Evolutionary conservation across 2,329 filamentous ascomycete species (phyloP).

Genomic region (Pseudocercospora fuligena): DNA sequence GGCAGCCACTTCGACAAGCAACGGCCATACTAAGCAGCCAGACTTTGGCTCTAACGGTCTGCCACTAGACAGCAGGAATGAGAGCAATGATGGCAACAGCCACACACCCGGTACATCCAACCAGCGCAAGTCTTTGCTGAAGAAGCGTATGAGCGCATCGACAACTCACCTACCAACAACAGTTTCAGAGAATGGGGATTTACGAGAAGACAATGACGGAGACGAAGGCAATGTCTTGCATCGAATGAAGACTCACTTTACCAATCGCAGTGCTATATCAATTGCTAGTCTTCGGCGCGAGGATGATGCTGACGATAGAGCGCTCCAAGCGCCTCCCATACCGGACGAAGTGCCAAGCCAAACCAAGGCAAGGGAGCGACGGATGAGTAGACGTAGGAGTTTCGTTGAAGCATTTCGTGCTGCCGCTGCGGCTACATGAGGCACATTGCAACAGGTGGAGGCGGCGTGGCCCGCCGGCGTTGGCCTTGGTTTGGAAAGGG

Average conservation of each 20-base stretch:
- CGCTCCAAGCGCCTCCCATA: background rate
- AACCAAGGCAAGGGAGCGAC: background rate
- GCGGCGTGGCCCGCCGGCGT: background rate
- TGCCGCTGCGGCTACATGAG: background rate
- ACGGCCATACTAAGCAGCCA: background rate
- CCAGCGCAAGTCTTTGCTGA: background rate
- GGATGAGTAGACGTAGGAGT: background rate
- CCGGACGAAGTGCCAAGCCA: background rate
- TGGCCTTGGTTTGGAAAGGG: background rate
- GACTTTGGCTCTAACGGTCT: background rate
- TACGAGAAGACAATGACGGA: background rate
- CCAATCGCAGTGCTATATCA: background rate
- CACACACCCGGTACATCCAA: background rate
- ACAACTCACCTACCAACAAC: background rate
- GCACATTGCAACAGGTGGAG: background rate
- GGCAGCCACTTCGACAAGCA: background rate
- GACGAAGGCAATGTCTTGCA: background rate
- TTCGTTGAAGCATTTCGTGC: background rate
- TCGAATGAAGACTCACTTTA: background rate
- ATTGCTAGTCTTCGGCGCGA: background rate
- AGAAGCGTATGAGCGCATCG: background rate
- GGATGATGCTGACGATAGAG: background rate
- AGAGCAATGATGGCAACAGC: background rate
- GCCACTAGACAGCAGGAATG: background rate
- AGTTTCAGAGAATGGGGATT: background rate